Evolutionary conservation across 805 yeast species (phyloP), one percentile per base, ranked within the genome.

Genomic region (Pichia manshurica): DNA sequence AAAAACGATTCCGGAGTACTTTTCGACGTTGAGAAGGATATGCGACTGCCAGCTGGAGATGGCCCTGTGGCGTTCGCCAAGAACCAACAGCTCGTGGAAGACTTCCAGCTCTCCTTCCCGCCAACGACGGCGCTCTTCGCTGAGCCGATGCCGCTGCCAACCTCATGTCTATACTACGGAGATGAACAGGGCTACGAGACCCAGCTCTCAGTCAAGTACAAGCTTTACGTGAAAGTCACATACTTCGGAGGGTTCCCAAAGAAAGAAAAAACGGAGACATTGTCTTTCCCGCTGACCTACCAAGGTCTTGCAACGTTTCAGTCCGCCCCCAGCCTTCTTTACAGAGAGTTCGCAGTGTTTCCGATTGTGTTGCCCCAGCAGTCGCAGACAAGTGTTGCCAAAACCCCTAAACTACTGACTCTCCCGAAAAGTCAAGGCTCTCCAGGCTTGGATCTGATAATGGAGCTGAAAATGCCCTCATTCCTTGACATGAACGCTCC

Each of bases 101-200:
- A 25, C 19, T 40, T 46, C 32, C 25, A 46, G 15, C 5, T 46
- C 8, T 15, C 25, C 12, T 46, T 46, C 25, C 49, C 49, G 15
- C 22, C 45, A 13, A 28, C 35, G 9, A 32, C 41, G 29, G 19
- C 36, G 21, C 42, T 23, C 16, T 36, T 46, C 10, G 23, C 45
- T 15, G 35, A 23, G 9, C 37, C 41, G 29, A 17, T 39, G 21
- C 36, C 23, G 20, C 28, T 46, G 28, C 49, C 49, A 1, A 35
- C 45, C 1, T 33, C 49, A 7, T 39, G 43, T 19, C 16, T 9
- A n/a, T 39, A 39, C 21, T 39, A 22, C 29, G 34, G 43, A 17
- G 43, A 39, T 28, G 43, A 39, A 13, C 25, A n/a, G 21, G 22
- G 22, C 13, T 39, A 39, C 31, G 43, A 39, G 13, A 5, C 43